phyloP scores from a whole-genome alignment of 2,329 filamentous ascomycete genomes.

The Sporothrix brasiliensis region DNA sequence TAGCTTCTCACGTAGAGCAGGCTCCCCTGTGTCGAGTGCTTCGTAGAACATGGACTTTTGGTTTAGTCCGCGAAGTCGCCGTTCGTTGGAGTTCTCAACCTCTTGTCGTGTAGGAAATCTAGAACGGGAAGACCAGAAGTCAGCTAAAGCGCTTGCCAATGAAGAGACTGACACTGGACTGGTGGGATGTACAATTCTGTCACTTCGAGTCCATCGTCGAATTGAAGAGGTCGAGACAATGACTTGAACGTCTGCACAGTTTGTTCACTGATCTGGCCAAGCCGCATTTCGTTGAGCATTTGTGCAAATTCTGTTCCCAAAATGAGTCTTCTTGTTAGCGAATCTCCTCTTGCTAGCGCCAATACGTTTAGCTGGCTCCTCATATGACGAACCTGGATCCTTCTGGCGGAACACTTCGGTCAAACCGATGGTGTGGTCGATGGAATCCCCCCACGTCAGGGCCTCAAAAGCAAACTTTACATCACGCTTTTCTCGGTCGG shows the following conservation, averaged over 20 bases:
- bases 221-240: conserved; percentile 70
- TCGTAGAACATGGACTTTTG: conserved; percentile 64
- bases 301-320: conserved; percentile 68
- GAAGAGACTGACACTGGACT: not conserved
- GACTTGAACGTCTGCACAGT: conserved; percentile 77
- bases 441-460: conserved; percentile 85
- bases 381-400: conserved; percentile 60
- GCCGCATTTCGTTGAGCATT: conserved; percentile 97
- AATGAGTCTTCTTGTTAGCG: not conserved
- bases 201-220: conserved; percentile 74
- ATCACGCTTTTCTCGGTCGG: conserved; percentile 68
- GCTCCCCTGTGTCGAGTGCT: conserved; percentile 77
- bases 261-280: conserved; percentile 75
- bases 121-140: not conserved
- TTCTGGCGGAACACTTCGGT: conserved; percentile 97
- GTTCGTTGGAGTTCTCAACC: conserved; percentile 82
- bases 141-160: not conserved
- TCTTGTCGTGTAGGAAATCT: conserved; percentile 85
- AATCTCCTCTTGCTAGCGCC: not conserved
- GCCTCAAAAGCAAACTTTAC: conserved; percentile 94
- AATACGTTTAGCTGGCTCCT: not conserved
- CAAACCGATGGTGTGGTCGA: conserved; percentile 92
- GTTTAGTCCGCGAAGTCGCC: conserved; percentile 73
- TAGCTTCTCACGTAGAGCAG: conserved; percentile 71
- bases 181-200: conserved; percentile 70